Evolutionary conservation across 495 filamentous ascomycete species (phyloP), one percentile per base, ranked within the genome.

Genomic region (Xylaria bambusicola): DNA sequence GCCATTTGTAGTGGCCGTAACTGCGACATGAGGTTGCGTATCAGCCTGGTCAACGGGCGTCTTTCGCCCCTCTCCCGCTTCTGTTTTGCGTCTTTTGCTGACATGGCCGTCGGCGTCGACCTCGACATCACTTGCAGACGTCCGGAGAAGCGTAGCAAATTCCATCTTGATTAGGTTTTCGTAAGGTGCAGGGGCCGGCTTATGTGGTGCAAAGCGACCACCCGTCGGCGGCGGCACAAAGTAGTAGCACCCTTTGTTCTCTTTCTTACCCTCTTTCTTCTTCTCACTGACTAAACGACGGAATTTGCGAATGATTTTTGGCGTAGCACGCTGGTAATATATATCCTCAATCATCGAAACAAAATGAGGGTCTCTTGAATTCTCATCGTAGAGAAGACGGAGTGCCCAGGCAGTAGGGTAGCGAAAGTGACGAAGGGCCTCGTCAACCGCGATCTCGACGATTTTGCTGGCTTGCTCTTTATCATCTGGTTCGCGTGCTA

Each of bases 401-500:
- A 84, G 71, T 41, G 80, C 81, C 69, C 73, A 84, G 6, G 81
- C 80, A 17, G 81, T 84, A 48, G 81, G 81, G 58, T 79, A 82
- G 42, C 80, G 75, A 44, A 67, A 73, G 60, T 75, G 70, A 41
- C 63, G 57, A 27, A 84, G 64, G 17, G 81, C 80, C 55, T 80
- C 75, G 29, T 82, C 74, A 1, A 82, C 77, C 6, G 80, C 79
- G 35, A 56, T 53, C 61, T 75, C 73, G 10, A 79, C 73, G 27
- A 77, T 70, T 42, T 62, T 68, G 48, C 73, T 72, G 6, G 70
- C 56, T 15, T 71, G 45, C 40, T 76, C 72, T 49, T 63, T 73
- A 35, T 62, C 56, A 6, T 72, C 67, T 7, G 63, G 65, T 12
- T 66, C 56, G 31, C 65, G 70, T 35, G 63, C 52, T 7, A 61